phyloP scores from a whole-genome alignment of 208 protist species.

The Leishmania arabica region DNA sequence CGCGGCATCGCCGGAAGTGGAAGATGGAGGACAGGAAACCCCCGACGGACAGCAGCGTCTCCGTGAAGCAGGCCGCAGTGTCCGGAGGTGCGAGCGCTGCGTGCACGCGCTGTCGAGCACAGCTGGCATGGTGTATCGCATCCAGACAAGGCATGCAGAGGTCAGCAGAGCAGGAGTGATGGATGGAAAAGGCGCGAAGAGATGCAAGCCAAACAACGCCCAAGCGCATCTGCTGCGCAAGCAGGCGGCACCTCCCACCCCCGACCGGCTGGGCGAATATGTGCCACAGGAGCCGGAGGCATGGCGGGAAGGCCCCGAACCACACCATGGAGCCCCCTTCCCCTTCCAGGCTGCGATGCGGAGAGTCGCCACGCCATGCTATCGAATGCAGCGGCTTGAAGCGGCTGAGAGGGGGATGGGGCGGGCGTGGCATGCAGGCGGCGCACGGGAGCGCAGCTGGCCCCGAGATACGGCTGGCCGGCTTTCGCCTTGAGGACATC shows the following conservation, averaged over 20 bases:
- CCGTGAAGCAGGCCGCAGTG: background rate
- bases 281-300: background rate
- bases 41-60: background rate
- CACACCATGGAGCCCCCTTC: background rate
- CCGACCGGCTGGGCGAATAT: background rate
- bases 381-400: background rate
- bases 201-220: background rate
- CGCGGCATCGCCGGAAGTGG: background rate
- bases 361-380: background rate
- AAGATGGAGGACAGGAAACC: background rate
- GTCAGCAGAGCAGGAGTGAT: constrained; percentile 8
- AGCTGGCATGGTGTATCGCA: background rate
- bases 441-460: background rate
- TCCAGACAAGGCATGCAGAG: background rate
- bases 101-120: background rate
- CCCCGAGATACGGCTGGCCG: background rate
- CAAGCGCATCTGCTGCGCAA: background rate
- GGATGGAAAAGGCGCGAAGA: background rate
- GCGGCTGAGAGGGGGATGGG: background rate
- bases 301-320: background rate
- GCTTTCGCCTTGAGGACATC: background rate
- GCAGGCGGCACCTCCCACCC: background rate
- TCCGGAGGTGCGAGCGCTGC: background rate
- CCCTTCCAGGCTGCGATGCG: background rate
- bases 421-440: background rate